A percentile compares a stretch with the other conserved stretches of the same genome.
Evolutionary conservation across 1,284 basidiomycete genomes (phyloP).

Genomic region (Melampsora abietis-canadensis): DNA sequence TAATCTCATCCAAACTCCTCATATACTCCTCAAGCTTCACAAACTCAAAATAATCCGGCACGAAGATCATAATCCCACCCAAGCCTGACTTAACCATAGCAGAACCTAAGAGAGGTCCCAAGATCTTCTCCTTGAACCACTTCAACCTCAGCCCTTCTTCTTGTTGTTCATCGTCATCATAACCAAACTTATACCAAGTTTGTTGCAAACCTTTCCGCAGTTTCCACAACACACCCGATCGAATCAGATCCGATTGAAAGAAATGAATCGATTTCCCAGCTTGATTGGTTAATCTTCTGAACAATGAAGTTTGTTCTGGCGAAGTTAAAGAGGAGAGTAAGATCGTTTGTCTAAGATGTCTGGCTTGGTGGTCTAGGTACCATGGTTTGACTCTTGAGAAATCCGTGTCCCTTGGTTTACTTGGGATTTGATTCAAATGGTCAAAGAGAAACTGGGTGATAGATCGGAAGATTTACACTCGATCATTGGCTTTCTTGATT

Average conservation of each 20-base stretch:
- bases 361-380: conserved; percentile 87
- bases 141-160: background rate
- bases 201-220: background rate
- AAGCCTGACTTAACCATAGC: conserved; percentile 20
- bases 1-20: conserved; percentile 61
- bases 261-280: conserved; percentile 21
- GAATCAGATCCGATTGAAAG: background rate
- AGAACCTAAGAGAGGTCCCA: background rate
- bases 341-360: conserved; percentile 81
- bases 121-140: conserved; percentile 1
- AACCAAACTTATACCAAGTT: conserved; percentile 1
- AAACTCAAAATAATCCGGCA: conserved; percentile 96
- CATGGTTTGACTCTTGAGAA: conserved; percentile 96
- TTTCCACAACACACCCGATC: background rate
- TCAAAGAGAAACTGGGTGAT: conserved; percentile 73
- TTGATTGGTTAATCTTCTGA: conserved; percentile 5
- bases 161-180: background rate
- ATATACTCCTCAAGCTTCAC: conserved; percentile 85
- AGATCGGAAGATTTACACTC: background rate
- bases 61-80: conserved; percentile 60
- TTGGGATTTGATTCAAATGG: conserved; percentile 80
- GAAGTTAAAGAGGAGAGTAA: conserved; percentile 69
- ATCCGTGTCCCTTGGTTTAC: conserved; percentile 87
- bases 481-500: background rate
- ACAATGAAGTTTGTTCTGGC: conserved; percentile 19